Evolutionary conservation across 2,329 filamentous ascomycete species (phyloP).

Genomic region (Talaromyces sp.): DNA sequence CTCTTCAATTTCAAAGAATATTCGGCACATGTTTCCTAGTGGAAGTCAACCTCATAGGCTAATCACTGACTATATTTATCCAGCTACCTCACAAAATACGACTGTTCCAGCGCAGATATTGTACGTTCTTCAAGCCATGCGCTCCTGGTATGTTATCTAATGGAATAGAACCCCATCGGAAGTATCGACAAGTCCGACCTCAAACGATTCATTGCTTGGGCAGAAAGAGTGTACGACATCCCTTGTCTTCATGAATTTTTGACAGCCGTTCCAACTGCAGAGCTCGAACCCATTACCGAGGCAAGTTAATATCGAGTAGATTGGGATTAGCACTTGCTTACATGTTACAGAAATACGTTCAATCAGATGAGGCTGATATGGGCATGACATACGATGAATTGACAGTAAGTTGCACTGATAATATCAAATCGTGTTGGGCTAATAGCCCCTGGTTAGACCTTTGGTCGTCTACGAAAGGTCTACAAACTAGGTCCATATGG

Average conservation of each 20-base stretch:
- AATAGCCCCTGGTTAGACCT: background rate
- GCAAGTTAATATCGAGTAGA: conserved; percentile 43
- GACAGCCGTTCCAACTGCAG: conserved; percentile 57
- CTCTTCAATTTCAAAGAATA: background rate
- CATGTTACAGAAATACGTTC: conserved; percentile 30
- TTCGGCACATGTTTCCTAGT: background rate
- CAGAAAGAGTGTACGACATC: conserved; percentile 56
- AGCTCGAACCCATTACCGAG: conserved; percentile 62
- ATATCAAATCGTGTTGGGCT: no score
- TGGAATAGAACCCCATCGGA: conserved; percentile 29
- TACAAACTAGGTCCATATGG: conserved; percentile 52
- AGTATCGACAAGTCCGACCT: conserved; percentile 62
- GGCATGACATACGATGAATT: conserved; percentile 53
- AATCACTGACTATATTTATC: conserved; percentile 1
- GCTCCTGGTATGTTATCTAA: background rate
- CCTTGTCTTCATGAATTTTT: conserved; percentile 56
- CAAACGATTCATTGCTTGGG: conserved; percentile 65
- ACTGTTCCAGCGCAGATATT: conserved; percentile 53
- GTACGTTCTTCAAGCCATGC: conserved; percentile 42
- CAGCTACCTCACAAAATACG: conserved; percentile 65
- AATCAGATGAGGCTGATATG: conserved; percentile 51
- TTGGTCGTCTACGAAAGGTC: conserved; percentile 49
- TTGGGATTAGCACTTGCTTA: background rate
- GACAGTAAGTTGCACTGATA: conserved; percentile 36
- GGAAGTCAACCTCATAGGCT: background rate